Conservation (phyloP, 176 grass and related monocot genomes). For the Microstegium vimineum region DNA sequence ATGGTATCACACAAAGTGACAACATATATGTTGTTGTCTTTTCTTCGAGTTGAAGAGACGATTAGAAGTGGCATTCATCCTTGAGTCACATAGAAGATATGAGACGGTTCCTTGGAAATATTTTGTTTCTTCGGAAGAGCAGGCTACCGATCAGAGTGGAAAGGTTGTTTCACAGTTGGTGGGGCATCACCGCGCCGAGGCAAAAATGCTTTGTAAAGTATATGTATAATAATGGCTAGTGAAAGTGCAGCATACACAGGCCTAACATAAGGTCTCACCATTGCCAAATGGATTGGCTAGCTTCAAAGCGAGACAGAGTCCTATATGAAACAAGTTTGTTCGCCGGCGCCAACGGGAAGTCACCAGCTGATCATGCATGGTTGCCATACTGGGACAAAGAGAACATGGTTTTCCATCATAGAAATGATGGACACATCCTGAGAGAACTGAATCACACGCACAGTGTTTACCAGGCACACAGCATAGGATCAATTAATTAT, state of each 20-base stretch:
- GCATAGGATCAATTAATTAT: too few relatives aligned
- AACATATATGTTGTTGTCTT: not conserved
- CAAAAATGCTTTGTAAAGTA: not conserved
- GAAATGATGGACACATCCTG: too few relatives aligned
- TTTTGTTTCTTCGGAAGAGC: not conserved
- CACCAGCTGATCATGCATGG: not conserved
- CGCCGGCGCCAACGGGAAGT: not conserved
- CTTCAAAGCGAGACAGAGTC: constrained; percentile 14
- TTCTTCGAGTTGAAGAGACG: constrained; percentile 2
- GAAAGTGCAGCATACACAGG: not conserved
- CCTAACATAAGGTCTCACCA: not conserved
- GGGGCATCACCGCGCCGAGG: not conserved
- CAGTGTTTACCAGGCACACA: too few relatives aligned
- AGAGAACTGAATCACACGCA: too few relatives aligned
- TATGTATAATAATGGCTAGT: not conserved
- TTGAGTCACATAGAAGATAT: constrained; percentile 17
- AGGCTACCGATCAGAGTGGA: not conserved
- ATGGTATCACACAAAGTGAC: not conserved
- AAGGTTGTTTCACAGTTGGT: not conserved
- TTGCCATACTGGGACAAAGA: not conserved
- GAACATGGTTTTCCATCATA: not conserved
- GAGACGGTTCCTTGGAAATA: not conserved
- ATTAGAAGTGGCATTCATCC: not conserved
- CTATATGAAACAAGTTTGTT: not conserved
- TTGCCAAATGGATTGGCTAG: not conserved